Evolutionary conservation across 148 eudicot genomes (phyloP).

Genomic region (Persicaria maculosa): DNA sequence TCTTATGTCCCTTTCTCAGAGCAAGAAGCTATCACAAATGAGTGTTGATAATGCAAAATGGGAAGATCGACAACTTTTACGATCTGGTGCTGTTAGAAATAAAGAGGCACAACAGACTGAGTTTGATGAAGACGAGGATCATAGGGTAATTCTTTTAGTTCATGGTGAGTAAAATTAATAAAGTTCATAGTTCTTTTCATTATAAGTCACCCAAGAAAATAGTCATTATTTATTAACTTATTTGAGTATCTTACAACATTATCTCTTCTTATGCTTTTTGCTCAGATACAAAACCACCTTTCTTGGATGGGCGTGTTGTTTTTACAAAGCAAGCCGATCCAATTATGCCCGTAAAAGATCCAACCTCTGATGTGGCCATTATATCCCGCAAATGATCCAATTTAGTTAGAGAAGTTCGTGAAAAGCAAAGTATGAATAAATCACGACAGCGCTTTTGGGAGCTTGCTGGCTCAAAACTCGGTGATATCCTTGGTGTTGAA

Average conservation of each 20-base stretch:
- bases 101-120: slow-evolving; percentile 96
- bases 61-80: slow-evolving; percentile 92
- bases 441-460: slow-evolving; percentile 99
- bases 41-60: slow-evolving; percentile 94
- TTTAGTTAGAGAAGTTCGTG: slow-evolving; percentile 80
- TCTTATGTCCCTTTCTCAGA: slow-evolving; percentile 89
- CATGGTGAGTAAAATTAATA: slow-evolving; percentile 47
- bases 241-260: neutral
- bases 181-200: neutral
- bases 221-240: neutral
- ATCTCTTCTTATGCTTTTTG: neutral
- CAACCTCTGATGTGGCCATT: slow-evolving; percentile 97
- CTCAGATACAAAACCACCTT: slow-evolving; percentile 94
- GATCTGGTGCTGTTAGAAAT: slow-evolving; percentile 96
- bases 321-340: slow-evolving; percentile 96
- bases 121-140: slow-evolving; percentile 91
- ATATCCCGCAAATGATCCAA: slow-evolving; percentile 91
- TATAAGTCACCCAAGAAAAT: neutral
- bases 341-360: slow-evolving; percentile 89
- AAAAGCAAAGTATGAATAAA: slow-evolving; percentile 82
- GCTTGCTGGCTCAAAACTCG: slow-evolving; percentile 98
- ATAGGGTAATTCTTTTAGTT: slow-evolving; percentile 86
- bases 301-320: slow-evolving; percentile 90
- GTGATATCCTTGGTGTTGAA: slow-evolving; percentile 95
- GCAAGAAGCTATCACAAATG: slow-evolving; percentile 78